These are phyloP conservation scores for Pythium insidiosum DNA, from an alignment of 352 stramenopile genomes.

Conservation along the genomic window DNA sequence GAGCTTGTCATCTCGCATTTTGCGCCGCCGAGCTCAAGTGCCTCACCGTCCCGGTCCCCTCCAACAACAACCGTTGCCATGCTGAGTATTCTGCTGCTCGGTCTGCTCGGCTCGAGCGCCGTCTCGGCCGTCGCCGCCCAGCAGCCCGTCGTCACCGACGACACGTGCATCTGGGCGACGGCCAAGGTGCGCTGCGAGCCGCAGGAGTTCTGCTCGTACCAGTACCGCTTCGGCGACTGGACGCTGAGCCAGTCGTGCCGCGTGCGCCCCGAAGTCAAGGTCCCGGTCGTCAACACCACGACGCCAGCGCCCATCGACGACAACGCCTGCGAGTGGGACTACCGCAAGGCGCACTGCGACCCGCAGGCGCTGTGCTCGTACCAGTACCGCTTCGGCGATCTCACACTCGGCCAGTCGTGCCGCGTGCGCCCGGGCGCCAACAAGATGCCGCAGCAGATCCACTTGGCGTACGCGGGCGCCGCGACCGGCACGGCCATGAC, in stretches of 20 bases:
- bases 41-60: too few species aligned
- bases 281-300: too few species aligned
- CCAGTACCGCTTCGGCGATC: constrained; percentile 11
- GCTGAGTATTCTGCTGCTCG: too few species aligned
- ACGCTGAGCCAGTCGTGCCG: constrained; percentile 14
- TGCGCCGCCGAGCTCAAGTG: too few species aligned
- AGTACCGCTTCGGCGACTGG: constrained; percentile 13
- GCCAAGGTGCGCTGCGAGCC: constrained; percentile 5
- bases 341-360: constrained; percentile 2
- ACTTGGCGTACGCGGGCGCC: constrained; percentile 33
- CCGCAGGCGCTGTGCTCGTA: constrained; percentile 5
- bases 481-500: constrained; percentile 30
- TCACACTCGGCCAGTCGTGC: constrained; percentile 14
- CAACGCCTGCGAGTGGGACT: constrained; percentile 4
- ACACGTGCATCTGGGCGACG: constrained; percentile 5
- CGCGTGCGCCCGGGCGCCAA: constrained; percentile 3
- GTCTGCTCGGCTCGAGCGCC: too few species aligned
- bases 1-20: too few species aligned
- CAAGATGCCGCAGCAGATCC: constrained; percentile 28
- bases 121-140: too few species aligned
- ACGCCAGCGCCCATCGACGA: too few species aligned
- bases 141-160: too few species aligned
- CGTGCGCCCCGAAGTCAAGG: constrained; percentile 1
- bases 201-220: constrained; percentile 2
- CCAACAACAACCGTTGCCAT: too few species aligned